Percentiles rank a stretch among this genome's conserved stretches.
Evolutionary conservation across 306 rosid genomes (phyloP).

Genomic region (Corylus avellana): DNA sequence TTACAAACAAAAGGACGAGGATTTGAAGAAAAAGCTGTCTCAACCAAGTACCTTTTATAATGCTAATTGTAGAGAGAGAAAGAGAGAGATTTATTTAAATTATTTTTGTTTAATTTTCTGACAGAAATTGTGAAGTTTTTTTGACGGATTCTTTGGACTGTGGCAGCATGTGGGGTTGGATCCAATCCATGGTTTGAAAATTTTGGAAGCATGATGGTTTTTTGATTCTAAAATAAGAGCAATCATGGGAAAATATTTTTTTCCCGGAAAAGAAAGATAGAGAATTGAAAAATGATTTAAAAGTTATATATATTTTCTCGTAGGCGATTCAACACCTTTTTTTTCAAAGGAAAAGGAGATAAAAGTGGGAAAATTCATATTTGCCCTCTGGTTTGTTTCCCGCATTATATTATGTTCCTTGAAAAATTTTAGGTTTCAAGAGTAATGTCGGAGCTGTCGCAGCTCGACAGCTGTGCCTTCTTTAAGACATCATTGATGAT

Average conservation of each 20-base stretch:
- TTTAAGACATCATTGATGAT: too few species aligned
- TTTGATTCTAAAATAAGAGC: slow-evolving; percentile 23
- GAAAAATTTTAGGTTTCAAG: too few species aligned
- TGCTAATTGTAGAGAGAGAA: slow-evolving; percentile 4
- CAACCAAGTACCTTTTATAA: slow-evolving; percentile 45
- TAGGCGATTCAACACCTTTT: not conserved
- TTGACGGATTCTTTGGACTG: slow-evolving; percentile 23
- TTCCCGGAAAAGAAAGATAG: slow-evolving; percentile 25
- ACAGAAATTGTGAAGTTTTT: not conserved
- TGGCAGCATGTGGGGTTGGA: slow-evolving; percentile 48
- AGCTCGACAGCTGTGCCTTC: too few species aligned
- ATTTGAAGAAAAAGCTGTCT: slow-evolving; percentile 50
- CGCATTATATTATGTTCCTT: too few species aligned
- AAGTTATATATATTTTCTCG: slow-evolving; percentile 12
- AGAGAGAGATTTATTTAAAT: not conserved
- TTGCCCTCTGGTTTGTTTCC: too few species aligned
- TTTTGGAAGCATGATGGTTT: slow-evolving; percentile 24
- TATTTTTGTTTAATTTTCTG: not conserved
- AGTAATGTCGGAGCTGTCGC: too few species aligned
- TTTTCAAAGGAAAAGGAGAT: not conserved
- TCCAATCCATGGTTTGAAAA: slow-evolving; percentile 36
- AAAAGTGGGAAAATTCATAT: not conserved
- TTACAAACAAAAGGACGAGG: slow-evolving; percentile 28
- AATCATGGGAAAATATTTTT: slow-evolving; percentile 23
- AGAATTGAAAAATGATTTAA: not conserved